These are phyloP conservation scores for Pythium dissotocum DNA, from an alignment of 352 stramenopile genomes.

Conservation along the genomic window DNA sequence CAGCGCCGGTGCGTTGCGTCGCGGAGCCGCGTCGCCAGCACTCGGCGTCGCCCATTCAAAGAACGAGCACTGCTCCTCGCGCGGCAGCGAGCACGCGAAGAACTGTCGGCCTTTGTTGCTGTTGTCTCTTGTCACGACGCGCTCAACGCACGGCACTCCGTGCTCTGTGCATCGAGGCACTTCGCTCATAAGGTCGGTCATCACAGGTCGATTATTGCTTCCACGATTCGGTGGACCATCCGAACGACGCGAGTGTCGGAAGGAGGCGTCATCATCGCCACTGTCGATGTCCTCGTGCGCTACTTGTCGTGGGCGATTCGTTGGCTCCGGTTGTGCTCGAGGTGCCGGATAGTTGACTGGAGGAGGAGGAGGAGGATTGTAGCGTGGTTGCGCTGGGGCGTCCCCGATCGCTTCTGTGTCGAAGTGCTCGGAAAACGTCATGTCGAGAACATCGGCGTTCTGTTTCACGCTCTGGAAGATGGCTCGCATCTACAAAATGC, in stretches of 20 bases:
- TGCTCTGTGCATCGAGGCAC: conserved; percentile 53
- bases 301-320: background rate
- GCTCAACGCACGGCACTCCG: conserved; percentile 47
- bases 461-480: conserved; percentile 74
- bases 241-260: background rate
- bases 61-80: conserved; percentile 88
- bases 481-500: conserved; percentile 55
- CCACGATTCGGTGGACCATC: background rate
- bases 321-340: background rate
- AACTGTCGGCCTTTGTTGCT: conserved; percentile 93
- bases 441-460: conserved; percentile 87
- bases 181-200: conserved; percentile 7
- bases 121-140: conserved; percentile 56
- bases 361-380: background rate
- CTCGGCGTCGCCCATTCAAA: conserved; percentile 87
- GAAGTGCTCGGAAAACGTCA: conserved; percentile 92
- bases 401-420: conserved; percentile 4
- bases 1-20: background rate
- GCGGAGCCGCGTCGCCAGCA: background rate
- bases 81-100: conserved; percentile 85
- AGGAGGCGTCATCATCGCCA: conserved; percentile 9
- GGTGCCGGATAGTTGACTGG: background rate
- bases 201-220: background rate
- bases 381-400: background rate
- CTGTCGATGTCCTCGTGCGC: conserved; percentile 24